Base-by-base conservation (phyloP, 768 basidiomycete species). In the Suillus occidentalis region DNA sequence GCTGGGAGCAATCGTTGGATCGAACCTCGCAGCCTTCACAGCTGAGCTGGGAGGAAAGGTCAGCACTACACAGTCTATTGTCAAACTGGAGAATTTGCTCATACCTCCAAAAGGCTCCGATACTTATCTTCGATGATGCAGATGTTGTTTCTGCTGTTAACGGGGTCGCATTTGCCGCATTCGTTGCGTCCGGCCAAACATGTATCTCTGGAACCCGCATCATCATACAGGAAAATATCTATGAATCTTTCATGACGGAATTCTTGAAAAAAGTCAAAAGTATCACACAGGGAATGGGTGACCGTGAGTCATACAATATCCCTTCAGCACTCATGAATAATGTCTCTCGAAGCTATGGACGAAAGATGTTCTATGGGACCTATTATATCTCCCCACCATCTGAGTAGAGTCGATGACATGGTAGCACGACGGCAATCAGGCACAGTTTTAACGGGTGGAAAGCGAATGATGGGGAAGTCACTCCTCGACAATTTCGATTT, bases 151-250 rank as follows among this genome's bases (percentile, higher is more conserved):
- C 85, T n/a, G 89, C 93, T 0, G 89, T 91, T 25, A 94, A 95
- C 67, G 94, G 94, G 20, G 86, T 85, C 7, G 89, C 91, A 0
- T 95, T 95, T 71, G 89, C 92, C 12, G 86, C 89, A 1, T 95
- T 95, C 69, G 80, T 95, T 59, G 94, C 94, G 1, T 92, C 91
- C 28, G 94, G 94, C 4, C 94, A 95, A 78, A 94, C 93, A 10
- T 94, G 93, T 65, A 89, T 95, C n/a, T 94, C 93, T 2, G 93
- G 92, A n/a, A 88, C 92, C 14, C 85, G 93, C n/a, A 79, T 95
- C 22, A 80, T 94, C 6, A 77, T 95, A 8, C 92, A 94, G 63
- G 84, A 87, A 50, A 73, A 76, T 10, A 82, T 94, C 55, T 93
- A 92, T 67, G 84, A 91, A 53, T 74, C 76, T 3, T 94, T 95